Percentiles rank a stretch among this genome's conserved stretches.
phyloP scores from a whole-genome alignment of 495 filamentous ascomycete genomes.

The Talaromyces ruber region DNA sequence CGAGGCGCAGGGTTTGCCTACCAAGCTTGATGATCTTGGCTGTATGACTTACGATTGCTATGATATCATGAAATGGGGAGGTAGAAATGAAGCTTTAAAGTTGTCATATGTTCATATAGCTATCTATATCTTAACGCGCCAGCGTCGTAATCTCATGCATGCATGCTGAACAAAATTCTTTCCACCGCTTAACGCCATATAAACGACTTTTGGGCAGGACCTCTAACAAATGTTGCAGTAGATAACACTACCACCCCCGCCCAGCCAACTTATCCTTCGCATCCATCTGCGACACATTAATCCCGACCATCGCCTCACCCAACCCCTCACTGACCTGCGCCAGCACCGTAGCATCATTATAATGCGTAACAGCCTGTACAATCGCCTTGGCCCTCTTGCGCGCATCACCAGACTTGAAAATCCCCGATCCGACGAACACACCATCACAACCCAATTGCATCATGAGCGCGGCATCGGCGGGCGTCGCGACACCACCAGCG shows the following conservation, averaged over 20 bases:
- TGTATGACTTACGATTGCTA: not conserved
- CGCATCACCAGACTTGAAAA: conserved; percentile 93
- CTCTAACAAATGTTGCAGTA: not conserved
- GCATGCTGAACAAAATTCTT: not conserved
- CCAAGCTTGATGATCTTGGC: not conserved
- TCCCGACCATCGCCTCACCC: conserved; percentile 93
- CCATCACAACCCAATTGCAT: conserved; percentile 98
- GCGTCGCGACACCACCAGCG: conserved; percentile 92
- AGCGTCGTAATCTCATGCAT: not conserved
- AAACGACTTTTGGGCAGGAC: not conserved
- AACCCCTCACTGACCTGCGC: conserved; percentile 80
- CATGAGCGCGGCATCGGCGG: conserved; percentile 95
- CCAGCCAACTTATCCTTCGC: conserved; percentile 75
- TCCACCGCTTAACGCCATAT: conserved; percentile 1
- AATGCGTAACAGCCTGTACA: conserved; percentile 89
- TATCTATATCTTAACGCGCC: not conserved
- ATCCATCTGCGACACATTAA: conserved; percentile 68
- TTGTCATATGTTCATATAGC: not conserved
- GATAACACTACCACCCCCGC: conserved; percentile 64
- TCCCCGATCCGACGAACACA: conserved; percentile 92
- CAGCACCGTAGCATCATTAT: conserved; percentile 73
- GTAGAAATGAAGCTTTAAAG: not conserved
- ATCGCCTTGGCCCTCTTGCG: conserved; percentile 83
- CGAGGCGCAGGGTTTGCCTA: conserved; percentile 62
- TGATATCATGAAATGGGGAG: not conserved